These are phyloP conservation scores for Leccinum laetum DNA, from an alignment of 1,284 basidiomycete genomes.

Conservation along the genomic window DNA sequence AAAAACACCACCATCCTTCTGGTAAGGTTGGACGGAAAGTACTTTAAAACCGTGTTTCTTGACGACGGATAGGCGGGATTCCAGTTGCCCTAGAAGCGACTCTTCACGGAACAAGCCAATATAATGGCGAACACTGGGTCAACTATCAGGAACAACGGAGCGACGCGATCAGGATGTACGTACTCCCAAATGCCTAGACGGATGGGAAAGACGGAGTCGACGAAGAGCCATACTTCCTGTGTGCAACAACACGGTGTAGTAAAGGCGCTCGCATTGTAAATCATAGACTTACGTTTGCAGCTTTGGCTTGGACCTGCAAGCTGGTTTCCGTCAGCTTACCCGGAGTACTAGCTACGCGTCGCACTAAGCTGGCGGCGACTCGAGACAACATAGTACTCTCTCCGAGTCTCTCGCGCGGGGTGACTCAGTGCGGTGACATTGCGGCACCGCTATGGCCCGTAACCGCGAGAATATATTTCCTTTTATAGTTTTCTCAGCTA, in stretches of 20 bases:
- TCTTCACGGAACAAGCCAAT: slow-evolving; percentile 59
- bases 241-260: slow-evolving; percentile 4
- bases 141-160: slow-evolving; percentile 7
- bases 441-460: neutral
- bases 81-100: slow-evolving; percentile 46
- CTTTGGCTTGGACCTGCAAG: neutral
- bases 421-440: neutral
- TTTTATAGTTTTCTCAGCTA: slow-evolving; percentile 4
- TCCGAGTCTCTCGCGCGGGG: neutral
- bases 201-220: slow-evolving; percentile 61
- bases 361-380: slow-evolving; percentile 1
- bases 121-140: slow-evolving; percentile 59
- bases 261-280: slow-evolving; percentile 10
- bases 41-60: slow-evolving; percentile 57
- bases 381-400: slow-evolving; percentile 19
- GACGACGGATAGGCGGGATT: slow-evolving; percentile 49
- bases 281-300: slow-evolving; percentile 19
- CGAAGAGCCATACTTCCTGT: slow-evolving; percentile 47
- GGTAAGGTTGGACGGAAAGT: slow-evolving; percentile 57
- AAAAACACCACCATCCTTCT: slow-evolving; percentile 88
- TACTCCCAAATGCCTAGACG: slow-evolving; percentile 53
- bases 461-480: slow-evolving; percentile 19
- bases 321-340: slow-evolving; percentile 13
- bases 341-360: neutral
- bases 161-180: slow-evolving; percentile 21